phyloP scores from a whole-genome alignment of 352 stramenopile genomes.

The Globisporangium recalcitrans region DNA sequence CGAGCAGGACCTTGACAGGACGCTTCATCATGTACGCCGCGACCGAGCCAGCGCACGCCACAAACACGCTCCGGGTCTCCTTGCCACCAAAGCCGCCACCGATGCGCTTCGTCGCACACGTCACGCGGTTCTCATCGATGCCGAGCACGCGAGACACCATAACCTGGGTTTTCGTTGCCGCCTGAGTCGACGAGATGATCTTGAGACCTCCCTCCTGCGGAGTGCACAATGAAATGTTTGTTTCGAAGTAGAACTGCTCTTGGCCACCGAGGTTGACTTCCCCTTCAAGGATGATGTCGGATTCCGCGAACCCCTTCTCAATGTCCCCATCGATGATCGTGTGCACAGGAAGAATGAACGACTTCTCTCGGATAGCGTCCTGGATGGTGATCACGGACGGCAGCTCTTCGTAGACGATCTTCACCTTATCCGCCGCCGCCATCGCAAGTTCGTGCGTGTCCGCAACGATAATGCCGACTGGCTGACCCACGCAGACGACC shows the following conservation, averaged over 20 bases:
- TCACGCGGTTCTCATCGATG: slow-evolving; percentile 87
- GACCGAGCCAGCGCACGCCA: slow-evolving; percentile 88
- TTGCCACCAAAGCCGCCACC: slow-evolving; percentile 97
- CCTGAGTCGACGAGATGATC: slow-evolving; percentile 93
- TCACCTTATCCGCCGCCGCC: slow-evolving; percentile 74
- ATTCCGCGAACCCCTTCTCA: slow-evolving; percentile 54
- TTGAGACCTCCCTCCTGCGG: slow-evolving; percentile 89
- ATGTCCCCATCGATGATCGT: slow-evolving; percentile 84
- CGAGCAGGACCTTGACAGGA: slow-evolving; percentile 89
- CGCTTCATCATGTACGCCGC: slow-evolving; percentile 84
- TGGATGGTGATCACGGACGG: slow-evolving; percentile 92
- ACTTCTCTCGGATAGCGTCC: slow-evolving; percentile 90
- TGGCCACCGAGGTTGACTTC: slow-evolving; percentile 89
- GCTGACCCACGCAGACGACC: slow-evolving; percentile 74
- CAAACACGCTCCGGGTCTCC: slow-evolving; percentile 90
- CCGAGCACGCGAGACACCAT: slow-evolving; percentile 88
- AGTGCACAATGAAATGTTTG: slow-evolving; percentile 76
- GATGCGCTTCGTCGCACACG: slow-evolving; percentile 92
- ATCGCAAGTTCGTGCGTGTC: slow-evolving; percentile 76
- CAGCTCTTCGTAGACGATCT: slow-evolving; percentile 87
- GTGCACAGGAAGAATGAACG: slow-evolving; percentile 86
- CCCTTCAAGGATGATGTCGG: slow-evolving; percentile 79
- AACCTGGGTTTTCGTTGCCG: slow-evolving; percentile 90
- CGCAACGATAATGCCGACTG: slow-evolving; percentile 80
- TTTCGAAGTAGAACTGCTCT: slow-evolving; percentile 96